These are phyloP conservation scores for Omphalotus guepiniiformis DNA, from an alignment of 768 basidiomycete species.

Conservation along the genomic window DNA sequence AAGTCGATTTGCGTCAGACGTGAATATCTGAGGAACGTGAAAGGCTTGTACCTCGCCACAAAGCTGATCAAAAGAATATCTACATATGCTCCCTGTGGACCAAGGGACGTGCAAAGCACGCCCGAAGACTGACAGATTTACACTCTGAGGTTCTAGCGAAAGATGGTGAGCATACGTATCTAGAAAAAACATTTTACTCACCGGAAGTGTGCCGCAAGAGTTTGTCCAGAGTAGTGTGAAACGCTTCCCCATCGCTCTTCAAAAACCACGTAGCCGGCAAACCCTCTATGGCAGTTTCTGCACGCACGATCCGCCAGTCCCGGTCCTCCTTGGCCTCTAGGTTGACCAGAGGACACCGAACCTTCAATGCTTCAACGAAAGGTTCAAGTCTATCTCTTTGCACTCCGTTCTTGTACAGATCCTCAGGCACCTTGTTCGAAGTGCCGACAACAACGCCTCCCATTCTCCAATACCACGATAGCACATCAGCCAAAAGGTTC, in stretches of 20 bases:
- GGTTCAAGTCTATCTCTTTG: conserved; percentile 52
- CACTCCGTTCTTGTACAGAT: conserved; percentile 55
- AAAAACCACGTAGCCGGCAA: conserved; percentile 29
- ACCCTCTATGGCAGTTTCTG: conserved; percentile 13
- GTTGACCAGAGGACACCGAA: conserved; percentile 44
- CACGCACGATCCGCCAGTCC: conserved; percentile 39
- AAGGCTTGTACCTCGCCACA: conserved; percentile 32
- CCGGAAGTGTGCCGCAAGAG: conserved; percentile 7
- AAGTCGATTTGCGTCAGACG: not conserved
- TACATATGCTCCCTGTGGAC: conserved; percentile 33
- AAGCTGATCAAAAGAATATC: conserved; percentile 47
- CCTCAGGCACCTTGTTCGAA: conserved; percentile 50
- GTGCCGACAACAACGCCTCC: conserved; percentile 50
- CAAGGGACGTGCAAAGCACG: conserved; percentile 41
- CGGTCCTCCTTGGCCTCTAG: conserved; percentile 33
- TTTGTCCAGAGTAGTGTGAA: conserved; percentile 17
- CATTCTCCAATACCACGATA: conserved; percentile 62
- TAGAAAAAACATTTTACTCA: conserved; percentile 4
- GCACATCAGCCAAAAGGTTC: conserved; percentile 42
- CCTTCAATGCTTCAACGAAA: conserved; percentile 52
- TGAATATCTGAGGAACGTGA: not conserved
- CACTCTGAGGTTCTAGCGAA: conserved; percentile 17
- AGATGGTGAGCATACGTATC: too few relatives aligned
- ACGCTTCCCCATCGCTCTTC: conserved; percentile 9
- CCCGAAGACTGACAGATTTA: conserved; percentile 43